These are phyloP conservation scores for Tuber aestivum DNA, from an alignment of 495 filamentous ascomycete genomes.

Conservation along the genomic window DNA sequence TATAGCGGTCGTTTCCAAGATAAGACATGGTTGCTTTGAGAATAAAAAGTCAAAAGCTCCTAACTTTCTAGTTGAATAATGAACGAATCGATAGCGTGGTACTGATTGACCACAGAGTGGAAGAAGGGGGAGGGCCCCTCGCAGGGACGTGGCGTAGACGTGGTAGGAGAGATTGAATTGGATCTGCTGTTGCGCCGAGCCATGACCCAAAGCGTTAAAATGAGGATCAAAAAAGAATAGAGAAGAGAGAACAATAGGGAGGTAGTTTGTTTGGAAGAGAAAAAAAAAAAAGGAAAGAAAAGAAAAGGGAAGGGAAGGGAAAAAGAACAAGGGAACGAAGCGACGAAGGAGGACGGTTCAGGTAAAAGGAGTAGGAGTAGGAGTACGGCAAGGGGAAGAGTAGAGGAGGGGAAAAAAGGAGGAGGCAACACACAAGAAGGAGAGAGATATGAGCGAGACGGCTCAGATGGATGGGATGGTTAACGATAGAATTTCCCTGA, in stretches of 20 bases:
- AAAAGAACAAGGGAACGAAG: slow-evolving; percentile 43
- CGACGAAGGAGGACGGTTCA: slow-evolving; percentile 36
- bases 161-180: slow-evolving; percentile 9
- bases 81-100: slow-evolving; percentile 6
- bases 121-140: background rate
- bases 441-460: slow-evolving; percentile 39
- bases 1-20: slow-evolving; percentile 37
- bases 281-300: slow-evolving; percentile 26
- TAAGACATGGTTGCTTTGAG: slow-evolving; percentile 26
- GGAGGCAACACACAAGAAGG: slow-evolving; percentile 45
- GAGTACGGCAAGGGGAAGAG: slow-evolving; percentile 35
- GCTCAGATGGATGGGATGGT: slow-evolving; percentile 40
- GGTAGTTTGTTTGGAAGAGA: slow-evolving; percentile 15
- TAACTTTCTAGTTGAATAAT: slow-evolving; percentile 12
- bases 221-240: slow-evolving; percentile 36
- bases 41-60: background rate
- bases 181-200: slow-evolving; percentile 39
- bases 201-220: slow-evolving; percentile 43
- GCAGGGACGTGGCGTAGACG: slow-evolving; percentile 21
- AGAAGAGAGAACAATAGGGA: slow-evolving; percentile 19
- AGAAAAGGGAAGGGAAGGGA: slow-evolving; percentile 30
- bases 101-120: background rate
- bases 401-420: slow-evolving; percentile 44
- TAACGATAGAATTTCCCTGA: slow-evolving; percentile 33
- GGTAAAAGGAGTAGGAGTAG: slow-evolving; percentile 32